A percentile compares a stretch with the other conserved stretches of the same genome.
Evolutionary conservation across 2,329 filamentous ascomycete genomes (phyloP).

Genomic region (Diplodia seriata): DNA sequence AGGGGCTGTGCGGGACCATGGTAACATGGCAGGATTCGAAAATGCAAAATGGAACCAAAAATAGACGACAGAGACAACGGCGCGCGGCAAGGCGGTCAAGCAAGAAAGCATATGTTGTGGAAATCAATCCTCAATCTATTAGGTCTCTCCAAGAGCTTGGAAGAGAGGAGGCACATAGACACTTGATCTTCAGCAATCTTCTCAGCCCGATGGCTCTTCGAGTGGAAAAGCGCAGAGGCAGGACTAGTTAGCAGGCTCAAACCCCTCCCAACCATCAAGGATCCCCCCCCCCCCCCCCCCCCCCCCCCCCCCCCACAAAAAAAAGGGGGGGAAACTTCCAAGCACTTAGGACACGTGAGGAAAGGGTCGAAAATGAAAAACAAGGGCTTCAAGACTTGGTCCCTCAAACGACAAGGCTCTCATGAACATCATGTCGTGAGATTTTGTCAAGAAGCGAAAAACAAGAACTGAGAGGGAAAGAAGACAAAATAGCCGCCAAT

Average conservation of each 20-base stretch:
- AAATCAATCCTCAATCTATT: conserved; percentile 1
- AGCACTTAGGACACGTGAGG: not conserved
- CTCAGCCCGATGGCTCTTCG: not conserved
- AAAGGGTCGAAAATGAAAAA: not conserved
- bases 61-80: no score
- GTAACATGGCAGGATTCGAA: no score
- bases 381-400: not conserved
- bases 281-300: no score
- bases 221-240: not conserved
- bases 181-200: not conserved
- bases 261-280: not conserved
- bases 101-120: not conserved
- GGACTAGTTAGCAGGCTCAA: not conserved
- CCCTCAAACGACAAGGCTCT: conserved; percentile 12
- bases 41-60: no score
- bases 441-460: not conserved
- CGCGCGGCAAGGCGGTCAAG: not conserved
- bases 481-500: conserved; percentile 8
- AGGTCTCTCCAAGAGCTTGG: not conserved
- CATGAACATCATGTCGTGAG: conserved; percentile 9
- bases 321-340: not conserved
- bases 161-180: not conserved
- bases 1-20: no score
- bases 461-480: not conserved
- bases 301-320: no score